phyloP scores from a whole-genome alignment of 345 rosid genomes.

The Gynandropsis gynandra region DNA sequence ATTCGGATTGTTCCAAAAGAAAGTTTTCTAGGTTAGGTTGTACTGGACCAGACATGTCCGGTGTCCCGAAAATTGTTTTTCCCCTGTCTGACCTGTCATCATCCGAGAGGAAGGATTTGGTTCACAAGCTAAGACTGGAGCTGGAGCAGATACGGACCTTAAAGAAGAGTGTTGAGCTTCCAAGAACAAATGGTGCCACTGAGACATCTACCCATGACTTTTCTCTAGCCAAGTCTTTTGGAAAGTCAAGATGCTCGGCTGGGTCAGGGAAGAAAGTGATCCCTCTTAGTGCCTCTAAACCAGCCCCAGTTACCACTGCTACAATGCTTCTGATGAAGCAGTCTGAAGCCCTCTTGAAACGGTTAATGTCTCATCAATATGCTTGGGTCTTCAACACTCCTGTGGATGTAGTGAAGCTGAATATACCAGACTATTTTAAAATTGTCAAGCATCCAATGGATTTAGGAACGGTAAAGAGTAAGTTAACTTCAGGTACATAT shows the following conservation, averaged over 20 bases:
- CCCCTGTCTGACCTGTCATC: slow-evolving; percentile 51
- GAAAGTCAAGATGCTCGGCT: slow-evolving; percentile 42
- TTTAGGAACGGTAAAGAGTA: slow-evolving; percentile 73
- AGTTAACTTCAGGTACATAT: slow-evolving; percentile 48
- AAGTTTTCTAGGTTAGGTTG: slow-evolving; percentile 43
- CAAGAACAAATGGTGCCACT: slow-evolving; percentile 28
- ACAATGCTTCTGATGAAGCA: slow-evolving; percentile 52
- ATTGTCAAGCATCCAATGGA: slow-evolving; percentile 86
- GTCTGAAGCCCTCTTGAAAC: slow-evolving; percentile 48
- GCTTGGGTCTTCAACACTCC: slow-evolving; percentile 69
- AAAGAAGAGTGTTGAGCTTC: slow-evolving; percentile 38
- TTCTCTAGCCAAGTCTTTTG: slow-evolving; percentile 23
- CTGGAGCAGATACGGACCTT: slow-evolving; percentile 51
- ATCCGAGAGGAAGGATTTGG: slow-evolving; percentile 50
- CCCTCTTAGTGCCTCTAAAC: slow-evolving; percentile 17
- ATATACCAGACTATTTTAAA: slow-evolving; percentile 66
- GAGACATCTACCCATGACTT: slow-evolving; percentile 48
- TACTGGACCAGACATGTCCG: slow-evolving; percentile 25
- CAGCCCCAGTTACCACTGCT: slow-evolving; percentile 25
- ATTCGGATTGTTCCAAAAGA: slow-evolving; percentile 50
- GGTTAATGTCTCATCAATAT: slow-evolving; percentile 59
- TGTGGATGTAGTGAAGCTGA: slow-evolving; percentile 69
- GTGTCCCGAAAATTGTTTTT: slow-evolving; percentile 48
- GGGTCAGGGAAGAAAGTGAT: slow-evolving; percentile 43
- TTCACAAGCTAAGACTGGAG: slow-evolving; percentile 45